These are phyloP conservation scores for Candida lessepsii DNA, from an alignment of 805 yeast species.

Conservation along the genomic window DNA sequence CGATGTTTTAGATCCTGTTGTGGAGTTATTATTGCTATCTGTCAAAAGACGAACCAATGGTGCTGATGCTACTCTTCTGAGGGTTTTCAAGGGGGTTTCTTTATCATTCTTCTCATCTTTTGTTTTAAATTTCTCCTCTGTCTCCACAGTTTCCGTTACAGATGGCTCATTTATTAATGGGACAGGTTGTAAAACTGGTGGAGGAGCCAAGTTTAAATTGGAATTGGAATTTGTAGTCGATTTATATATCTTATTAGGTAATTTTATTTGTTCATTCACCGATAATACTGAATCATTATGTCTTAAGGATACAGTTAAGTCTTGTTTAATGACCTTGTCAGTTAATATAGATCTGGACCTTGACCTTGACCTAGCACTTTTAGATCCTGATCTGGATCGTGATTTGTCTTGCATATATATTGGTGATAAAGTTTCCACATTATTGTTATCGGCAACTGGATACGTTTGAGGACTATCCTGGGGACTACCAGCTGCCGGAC, in stretches of 20 bases:
- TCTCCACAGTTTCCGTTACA: neutral
- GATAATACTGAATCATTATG: conserved; percentile 38
- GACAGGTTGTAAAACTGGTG: neutral
- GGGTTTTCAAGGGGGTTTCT: conserved; percentile 16
- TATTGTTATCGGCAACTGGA: neutral
- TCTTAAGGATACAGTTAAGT: conserved; percentile 35
- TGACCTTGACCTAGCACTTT: conserved; percentile 5
- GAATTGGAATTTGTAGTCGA: conserved; percentile 6
- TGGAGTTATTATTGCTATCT: conserved; percentile 17
- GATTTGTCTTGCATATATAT: conserved; percentile 13
- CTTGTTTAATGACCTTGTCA: conserved; percentile 17
- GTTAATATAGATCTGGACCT: conserved; percentile 10
- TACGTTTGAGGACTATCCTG: conserved; percentile 2
- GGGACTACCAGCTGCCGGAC: no score
- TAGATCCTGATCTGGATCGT: conserved; percentile 1
- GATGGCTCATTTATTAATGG: neutral
- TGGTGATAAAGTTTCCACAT: conserved; percentile 1
- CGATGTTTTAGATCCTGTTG: conserved; percentile 7
- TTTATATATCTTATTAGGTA: conserved; percentile 11
- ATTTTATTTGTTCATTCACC: conserved; percentile 14
- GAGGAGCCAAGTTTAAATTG: conserved; percentile 2
- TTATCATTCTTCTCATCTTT: neutral
- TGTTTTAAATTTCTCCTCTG: neutral
- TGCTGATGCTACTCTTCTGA: conserved; percentile 82
- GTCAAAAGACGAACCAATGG: conserved; percentile 54